Conservation (phyloP, 345 rosid species). For the Eucalyptus tenuipes region DNA sequence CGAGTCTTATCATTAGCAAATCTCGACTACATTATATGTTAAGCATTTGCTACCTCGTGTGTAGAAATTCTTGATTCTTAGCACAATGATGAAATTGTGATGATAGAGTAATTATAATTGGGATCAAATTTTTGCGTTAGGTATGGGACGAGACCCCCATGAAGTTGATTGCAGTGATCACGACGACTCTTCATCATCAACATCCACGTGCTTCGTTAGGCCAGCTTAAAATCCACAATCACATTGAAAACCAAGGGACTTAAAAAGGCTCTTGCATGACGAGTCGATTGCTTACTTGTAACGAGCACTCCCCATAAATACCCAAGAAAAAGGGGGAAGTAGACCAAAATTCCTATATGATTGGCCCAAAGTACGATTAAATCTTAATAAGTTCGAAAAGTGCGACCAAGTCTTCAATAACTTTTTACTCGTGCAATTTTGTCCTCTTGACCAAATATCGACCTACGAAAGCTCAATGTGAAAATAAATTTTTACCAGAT, state of each 20-base stretch:
- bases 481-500: neutral
- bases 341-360: neutral
- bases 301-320: neutral
- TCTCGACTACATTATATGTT: neutral
- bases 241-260: neutral
- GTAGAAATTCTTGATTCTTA: neutral
- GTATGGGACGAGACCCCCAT: neutral
- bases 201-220: neutral
- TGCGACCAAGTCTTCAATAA: neutral
- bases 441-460: no score
- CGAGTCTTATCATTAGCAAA: accelerated
- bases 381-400: neutral
- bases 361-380: neutral
- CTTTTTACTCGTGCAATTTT: neutral
- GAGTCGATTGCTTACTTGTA: neutral
- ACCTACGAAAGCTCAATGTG: neutral
- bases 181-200: neutral
- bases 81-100: neutral
- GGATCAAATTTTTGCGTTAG: neutral
- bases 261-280: no score
- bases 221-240: neutral
- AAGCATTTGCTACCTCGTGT: neutral
- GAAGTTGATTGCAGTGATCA: neutral
- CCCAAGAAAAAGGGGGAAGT: neutral
- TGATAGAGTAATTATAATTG: neutral